These are phyloP conservation scores for Nothophaeocryptopus gaeumannii DNA, from an alignment of 2,329 filamentous ascomycete species.

Conservation along the genomic window DNA sequence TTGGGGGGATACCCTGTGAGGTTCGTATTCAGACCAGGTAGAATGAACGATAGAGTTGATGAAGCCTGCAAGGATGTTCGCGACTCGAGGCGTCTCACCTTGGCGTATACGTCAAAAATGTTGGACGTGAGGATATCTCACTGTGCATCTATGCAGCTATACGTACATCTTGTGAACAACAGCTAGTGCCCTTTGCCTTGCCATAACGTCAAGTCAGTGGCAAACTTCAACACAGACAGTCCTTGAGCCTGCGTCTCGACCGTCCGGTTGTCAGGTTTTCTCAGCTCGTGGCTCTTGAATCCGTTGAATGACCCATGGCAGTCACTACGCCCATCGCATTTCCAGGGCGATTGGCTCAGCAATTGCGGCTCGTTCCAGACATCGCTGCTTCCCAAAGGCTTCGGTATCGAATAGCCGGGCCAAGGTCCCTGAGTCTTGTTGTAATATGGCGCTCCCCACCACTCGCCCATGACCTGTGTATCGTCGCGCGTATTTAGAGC, in stretches of 20 bases:
- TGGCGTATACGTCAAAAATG: too few species aligned
- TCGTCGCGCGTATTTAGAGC: slow-evolving; percentile 62
- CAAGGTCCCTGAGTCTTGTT: slow-evolving; percentile 23
- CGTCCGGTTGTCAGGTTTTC: slow-evolving; percentile 59
- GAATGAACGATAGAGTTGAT: too few species aligned
- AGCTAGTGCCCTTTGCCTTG: too few species aligned
- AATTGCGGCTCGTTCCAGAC: slow-evolving; percentile 43
- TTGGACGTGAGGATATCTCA: too few species aligned
- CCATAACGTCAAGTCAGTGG: slow-evolving; percentile 46
- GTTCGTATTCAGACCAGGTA: too few species aligned
- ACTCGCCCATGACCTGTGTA: slow-evolving; percentile 69
- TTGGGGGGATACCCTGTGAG: too few species aligned
- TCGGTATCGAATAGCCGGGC: slow-evolving; percentile 19
- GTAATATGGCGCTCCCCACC: slow-evolving; percentile 63
- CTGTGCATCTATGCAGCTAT: too few species aligned
- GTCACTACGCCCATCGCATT: slow-evolving; percentile 16
- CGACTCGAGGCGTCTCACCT: too few species aligned
- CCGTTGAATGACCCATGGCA: slow-evolving; percentile 3
- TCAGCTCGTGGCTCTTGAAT: not conserved
- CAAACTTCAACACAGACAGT: slow-evolving; percentile 70
- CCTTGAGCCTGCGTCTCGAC: slow-evolving; percentile 87
- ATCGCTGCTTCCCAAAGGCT: slow-evolving; percentile 49
- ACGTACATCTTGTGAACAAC: too few species aligned
- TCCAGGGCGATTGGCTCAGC: slow-evolving; percentile 24
- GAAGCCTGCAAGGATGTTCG: too few species aligned